Conservation (phyloP, 2,329 filamentous ascomycete genomes). For the Dactylonectria estremocensis region DNA sequence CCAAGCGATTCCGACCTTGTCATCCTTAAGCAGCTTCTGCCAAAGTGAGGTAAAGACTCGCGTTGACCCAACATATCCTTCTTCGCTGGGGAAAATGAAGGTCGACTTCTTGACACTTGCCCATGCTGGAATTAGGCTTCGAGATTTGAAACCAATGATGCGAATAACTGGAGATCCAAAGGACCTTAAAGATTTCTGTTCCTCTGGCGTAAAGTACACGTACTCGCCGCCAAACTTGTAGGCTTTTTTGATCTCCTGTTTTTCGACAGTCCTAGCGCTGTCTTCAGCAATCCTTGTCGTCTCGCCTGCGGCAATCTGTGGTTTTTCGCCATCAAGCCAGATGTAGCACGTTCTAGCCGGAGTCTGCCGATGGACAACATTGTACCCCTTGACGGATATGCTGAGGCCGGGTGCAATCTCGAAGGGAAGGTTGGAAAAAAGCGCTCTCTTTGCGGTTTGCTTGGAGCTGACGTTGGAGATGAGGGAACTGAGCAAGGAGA, state of each 20-base stretch:
- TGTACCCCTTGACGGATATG: slow-evolving; percentile 95
- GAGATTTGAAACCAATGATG: slow-evolving; percentile 94
- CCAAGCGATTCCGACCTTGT: slow-evolving; percentile 92
- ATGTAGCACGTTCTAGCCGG: slow-evolving; percentile 89
- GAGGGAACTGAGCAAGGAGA: slow-evolving; percentile 84
- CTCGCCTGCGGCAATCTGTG: slow-evolving; percentile 83
- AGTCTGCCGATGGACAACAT: slow-evolving; percentile 87
- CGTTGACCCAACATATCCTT: slow-evolving; percentile 90
- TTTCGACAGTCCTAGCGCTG: slow-evolving; percentile 82
- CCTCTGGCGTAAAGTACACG: slow-evolving; percentile 87
- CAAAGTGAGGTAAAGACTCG: slow-evolving; percentile 93
- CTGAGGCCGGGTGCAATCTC: slow-evolving; percentile 88
- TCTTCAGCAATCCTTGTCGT: slow-evolving; percentile 85
- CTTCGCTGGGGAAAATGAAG: slow-evolving; percentile 95
- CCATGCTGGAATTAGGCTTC: slow-evolving; percentile 83
- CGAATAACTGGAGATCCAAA: slow-evolving; percentile 89
- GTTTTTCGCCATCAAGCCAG: slow-evolving; percentile 87
- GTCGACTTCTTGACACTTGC: slow-evolving; percentile 88
- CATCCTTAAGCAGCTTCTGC: slow-evolving; percentile 84
- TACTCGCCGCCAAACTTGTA: slow-evolving; percentile 97
- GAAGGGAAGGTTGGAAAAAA: slow-evolving; percentile 89
- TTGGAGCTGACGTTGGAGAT: slow-evolving; percentile 93
- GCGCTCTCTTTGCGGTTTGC: slow-evolving; percentile 85
- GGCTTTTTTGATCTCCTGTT: slow-evolving; percentile 87
- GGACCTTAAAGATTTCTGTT: slow-evolving; percentile 82